Percentiles rank a stretch among this genome's conserved stretches.
phyloP scores from a whole-genome alignment of 805 yeast genomes.

The Diddensiella transvaalensis region DNA sequence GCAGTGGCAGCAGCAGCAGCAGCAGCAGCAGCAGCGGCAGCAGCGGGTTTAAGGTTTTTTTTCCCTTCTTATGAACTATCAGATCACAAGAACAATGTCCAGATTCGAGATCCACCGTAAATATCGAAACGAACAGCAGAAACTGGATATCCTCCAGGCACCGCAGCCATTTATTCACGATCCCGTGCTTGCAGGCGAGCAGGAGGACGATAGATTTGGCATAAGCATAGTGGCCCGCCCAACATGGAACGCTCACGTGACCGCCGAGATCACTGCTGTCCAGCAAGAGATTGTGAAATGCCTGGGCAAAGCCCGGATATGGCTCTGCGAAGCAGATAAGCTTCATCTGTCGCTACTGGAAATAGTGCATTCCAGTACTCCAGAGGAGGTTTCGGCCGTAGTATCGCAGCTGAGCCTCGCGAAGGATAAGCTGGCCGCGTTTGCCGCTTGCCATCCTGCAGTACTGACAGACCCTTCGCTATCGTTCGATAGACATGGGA shows the following conservation, averaged over 20 bases:
- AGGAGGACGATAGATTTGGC: background rate
- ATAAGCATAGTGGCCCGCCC: slow-evolving; percentile 4
- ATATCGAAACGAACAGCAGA: background rate
- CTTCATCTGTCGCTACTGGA: slow-evolving; percentile 12
- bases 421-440: background rate
- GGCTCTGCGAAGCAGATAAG: slow-evolving; percentile 1
- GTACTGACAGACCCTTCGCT: background rate
- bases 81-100: too few species aligned
- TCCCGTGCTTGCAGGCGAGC: background rate
- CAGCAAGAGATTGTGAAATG: background rate
- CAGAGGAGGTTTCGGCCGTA: background rate
- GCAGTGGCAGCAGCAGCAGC: too few species aligned
- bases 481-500: slow-evolving; percentile 5
- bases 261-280: background rate
- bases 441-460: background rate
- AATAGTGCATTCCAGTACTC: slow-evolving; percentile 4
- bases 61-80: too few species aligned
- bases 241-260: background rate
- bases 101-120: background rate
- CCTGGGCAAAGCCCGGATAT: slow-evolving; percentile 1
- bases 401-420: background rate
- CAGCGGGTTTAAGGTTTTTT: too few species aligned
- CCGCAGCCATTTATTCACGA: background rate
- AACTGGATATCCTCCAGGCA: background rate
- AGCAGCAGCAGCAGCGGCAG: too few species aligned